A percentile compares a stretch with the other conserved stretches of the same genome.
Evolutionary conservation across 2,329 filamentous ascomycete species (phyloP).

Genomic region (Fusarium sp.): DNA sequence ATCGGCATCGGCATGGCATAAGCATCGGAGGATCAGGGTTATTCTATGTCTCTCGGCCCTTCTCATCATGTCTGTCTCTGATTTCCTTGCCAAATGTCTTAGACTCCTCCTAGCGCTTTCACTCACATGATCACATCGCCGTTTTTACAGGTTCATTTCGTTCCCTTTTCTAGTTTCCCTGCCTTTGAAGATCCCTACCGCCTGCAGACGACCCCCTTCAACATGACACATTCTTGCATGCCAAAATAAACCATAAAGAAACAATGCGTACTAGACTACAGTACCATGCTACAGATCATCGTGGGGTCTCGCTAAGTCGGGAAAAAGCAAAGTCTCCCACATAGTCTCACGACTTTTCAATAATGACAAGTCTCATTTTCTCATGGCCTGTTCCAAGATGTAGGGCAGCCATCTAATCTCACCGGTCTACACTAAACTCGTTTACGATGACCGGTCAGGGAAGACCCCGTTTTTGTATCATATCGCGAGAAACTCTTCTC

Average conservation of each 20-base stretch:
- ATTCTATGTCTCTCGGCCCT: not conserved
- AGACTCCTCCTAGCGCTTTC: not conserved
- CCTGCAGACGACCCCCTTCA: not conserved
- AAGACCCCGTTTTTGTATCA: not conserved
- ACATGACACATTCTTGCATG: conserved; percentile 12
- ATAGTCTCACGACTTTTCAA: not conserved
- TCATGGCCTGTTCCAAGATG: not conserved
- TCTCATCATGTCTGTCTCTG: not conserved
- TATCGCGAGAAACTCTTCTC: not conserved
- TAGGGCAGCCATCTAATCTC: conserved; percentile 3
- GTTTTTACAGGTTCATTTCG: conserved; percentile 15
- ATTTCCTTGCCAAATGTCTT: not conserved
- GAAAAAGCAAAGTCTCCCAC: not conserved
- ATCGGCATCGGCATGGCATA: conserved; percentile 3
- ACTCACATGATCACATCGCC: conserved; percentile 24
- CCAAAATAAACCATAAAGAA: not conserved
- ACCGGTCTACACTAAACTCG: conserved; percentile 16
- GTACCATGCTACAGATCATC: conserved; percentile 6
- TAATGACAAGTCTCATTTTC: conserved; percentile 20
- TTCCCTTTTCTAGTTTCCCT: not conserved
- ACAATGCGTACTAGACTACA: not conserved
- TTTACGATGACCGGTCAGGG: conserved; percentile 10
- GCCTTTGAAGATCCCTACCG: conserved; percentile 5
- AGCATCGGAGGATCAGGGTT: not conserved
- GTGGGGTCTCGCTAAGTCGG: not conserved